Evolutionary conservation across 2,329 filamentous ascomycete species (phyloP).

Genomic region (Phymatotrichopsis omnivora): DNA sequence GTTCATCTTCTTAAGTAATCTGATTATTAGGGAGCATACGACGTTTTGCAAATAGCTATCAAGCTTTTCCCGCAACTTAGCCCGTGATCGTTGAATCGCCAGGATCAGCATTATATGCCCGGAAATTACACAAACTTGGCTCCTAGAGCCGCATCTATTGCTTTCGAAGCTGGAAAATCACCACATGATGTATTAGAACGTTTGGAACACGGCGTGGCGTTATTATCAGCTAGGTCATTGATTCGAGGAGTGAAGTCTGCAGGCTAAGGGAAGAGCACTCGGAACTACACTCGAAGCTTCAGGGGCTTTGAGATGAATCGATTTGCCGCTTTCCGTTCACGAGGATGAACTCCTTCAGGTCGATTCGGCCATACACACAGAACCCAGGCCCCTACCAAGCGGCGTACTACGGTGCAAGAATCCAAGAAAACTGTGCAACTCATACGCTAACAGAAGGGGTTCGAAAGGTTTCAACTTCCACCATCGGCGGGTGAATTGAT

Average conservation of each 20-base stretch:
- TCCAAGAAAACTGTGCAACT: neutral
- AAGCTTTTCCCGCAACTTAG: neutral
- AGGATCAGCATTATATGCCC: constrained; percentile 6
- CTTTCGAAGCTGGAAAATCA: neutral
- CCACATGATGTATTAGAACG: neutral
- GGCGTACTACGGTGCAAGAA: neutral
- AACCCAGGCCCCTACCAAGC: too few relatives aligned
- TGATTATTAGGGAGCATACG: neutral
- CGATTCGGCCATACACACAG: too few relatives aligned
- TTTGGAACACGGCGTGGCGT: constrained; percentile 10
- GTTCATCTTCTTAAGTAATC: neutral
- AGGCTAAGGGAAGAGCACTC: neutral
- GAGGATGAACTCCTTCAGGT: too few relatives aligned
- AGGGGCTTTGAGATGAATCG: neutral
- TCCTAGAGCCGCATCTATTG: neutral
- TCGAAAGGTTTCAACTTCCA: constrained; percentile 7
- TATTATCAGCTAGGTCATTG: constrained; percentile 2
- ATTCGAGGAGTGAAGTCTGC: constrained; percentile 8
- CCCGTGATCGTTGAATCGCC: neutral
- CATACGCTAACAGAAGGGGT: neutral
- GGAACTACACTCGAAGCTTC: neutral
- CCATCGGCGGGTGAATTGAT: neutral
- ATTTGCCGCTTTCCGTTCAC: too few relatives aligned
- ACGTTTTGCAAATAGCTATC: neutral
- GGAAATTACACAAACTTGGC: neutral